Evolutionary conservation across 352 stramenopile species (phyloP).

Genomic region (Peronospora destructor): DNA sequence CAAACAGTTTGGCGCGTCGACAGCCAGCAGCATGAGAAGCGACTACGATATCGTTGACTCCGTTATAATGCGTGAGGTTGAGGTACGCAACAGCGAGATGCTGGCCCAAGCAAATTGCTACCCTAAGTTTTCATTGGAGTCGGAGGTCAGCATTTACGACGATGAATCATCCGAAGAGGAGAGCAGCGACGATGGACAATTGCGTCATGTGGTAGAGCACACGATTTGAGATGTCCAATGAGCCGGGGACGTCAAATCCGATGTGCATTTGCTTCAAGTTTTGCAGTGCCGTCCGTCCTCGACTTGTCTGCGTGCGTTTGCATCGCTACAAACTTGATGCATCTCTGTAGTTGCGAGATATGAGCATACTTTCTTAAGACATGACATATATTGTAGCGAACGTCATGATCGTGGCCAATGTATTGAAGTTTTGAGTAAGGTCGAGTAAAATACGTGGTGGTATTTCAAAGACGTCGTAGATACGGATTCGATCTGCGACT

Average conservation of each 20-base stretch:
- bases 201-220: conserved; percentile 22
- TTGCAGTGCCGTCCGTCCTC: conserved; percentile 6
- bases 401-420: conserved; percentile 1
- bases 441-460: conserved; percentile 13
- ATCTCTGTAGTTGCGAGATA: conserved; percentile 7
- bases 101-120: conserved; percentile 52
- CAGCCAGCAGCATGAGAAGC: conserved; percentile 37
- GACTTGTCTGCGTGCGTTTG: conserved; percentile 22
- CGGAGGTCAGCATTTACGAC: conserved; percentile 35
- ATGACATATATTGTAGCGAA: conserved; percentile 5
- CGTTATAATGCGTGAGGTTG: conserved; percentile 42
- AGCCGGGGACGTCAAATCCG: conserved; percentile 17
- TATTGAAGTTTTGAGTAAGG: conserved; percentile 21
- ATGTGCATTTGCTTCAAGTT: conserved; percentile 15
- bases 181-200: conserved; percentile 18
- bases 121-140: conserved; percentile 58
- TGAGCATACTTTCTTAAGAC: conserved; percentile 20
- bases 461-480: neutral
- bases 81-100: conserved; percentile 64
- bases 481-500: neutral
- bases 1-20: conserved; percentile 18
- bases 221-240: conserved; percentile 27
- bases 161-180: conserved; percentile 24
- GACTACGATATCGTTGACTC: conserved; percentile 76
- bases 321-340: conserved; percentile 11